Evolutionary conservation across 202 grass and related monocot species (phyloP).

Genomic region (Brachypodium distachyon): DNA sequence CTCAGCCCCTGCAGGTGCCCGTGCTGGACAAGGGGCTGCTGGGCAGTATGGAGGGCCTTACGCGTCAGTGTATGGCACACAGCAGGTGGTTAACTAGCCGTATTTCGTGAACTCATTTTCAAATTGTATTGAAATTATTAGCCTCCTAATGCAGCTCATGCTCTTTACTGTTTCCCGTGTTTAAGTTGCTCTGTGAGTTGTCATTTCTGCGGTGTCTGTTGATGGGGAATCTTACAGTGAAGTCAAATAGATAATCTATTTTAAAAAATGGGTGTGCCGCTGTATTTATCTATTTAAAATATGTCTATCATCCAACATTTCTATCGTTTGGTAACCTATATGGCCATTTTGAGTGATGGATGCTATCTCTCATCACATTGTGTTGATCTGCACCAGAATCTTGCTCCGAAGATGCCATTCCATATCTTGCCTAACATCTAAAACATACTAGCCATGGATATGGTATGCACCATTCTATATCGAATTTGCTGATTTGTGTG

Average conservation of each 20-base stretch:
- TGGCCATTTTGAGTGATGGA: not conserved
- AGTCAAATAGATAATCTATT: conserved; percentile 4
- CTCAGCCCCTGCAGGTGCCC: conserved; percentile 14
- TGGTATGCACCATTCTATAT: not conserved
- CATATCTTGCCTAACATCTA: not conserved
- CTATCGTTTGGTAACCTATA: not conserved
- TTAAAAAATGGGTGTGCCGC: too few relatives aligned
- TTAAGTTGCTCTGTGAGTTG: not conserved
- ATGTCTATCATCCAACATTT: not conserved
- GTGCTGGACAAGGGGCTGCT: conserved; percentile 29
- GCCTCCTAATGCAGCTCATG: not conserved
- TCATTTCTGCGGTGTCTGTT: not conserved
- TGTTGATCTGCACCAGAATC: not conserved
- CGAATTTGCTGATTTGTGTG: too few relatives aligned
- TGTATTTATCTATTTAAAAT: too few relatives aligned
- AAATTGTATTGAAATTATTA: not conserved
- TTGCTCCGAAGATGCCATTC: not conserved
- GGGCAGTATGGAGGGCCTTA: conserved; percentile 72
- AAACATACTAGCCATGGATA: not conserved
- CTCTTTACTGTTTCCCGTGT: not conserved
- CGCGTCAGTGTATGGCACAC: conserved; percentile 50
- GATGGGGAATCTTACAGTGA: not conserved
- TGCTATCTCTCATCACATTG: not conserved
- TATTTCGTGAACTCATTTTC: not conserved
- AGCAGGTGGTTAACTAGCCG: conserved; percentile 40